Conservation (phyloP, 2,329 filamentous ascomycete genomes). For the Stagonosporopsis rhizophila region DNA sequence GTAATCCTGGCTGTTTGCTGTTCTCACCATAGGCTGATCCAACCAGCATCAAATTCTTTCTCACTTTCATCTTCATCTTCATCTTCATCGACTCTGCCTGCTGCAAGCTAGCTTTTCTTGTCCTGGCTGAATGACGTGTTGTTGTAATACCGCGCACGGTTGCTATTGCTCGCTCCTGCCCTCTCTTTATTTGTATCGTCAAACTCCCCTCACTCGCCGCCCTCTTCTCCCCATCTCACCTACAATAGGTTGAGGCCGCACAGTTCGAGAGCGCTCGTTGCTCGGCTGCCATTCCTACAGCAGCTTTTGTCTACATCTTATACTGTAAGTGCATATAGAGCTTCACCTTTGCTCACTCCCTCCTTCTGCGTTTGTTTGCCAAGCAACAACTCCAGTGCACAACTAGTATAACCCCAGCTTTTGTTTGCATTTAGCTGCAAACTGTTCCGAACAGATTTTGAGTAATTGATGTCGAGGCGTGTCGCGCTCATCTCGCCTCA, state of each 20-base stretch:
- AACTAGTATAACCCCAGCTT: not conserved
- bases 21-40: not conserved
- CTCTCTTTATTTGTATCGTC: conserved; percentile 16
- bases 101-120: not conserved
- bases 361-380: not conserved
- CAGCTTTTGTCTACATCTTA: not conserved
- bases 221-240: not conserved
- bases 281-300: not conserved
- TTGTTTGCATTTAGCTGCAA: not conserved
- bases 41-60: not conserved
- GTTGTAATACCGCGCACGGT: conserved; percentile 17
- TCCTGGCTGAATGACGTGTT: conserved; percentile 1
- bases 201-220: not conserved
- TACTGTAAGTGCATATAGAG: not conserved
- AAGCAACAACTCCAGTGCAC: not conserved
- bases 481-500: conserved; percentile 10
- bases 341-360: not conserved
- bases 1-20: not conserved
- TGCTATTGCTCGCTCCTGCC: conserved; percentile 19
- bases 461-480: not conserved
- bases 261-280: not conserved
- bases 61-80: conserved; percentile 17
- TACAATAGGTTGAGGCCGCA: not conserved
- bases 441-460: not conserved
- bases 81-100: not conserved